These are phyloP conservation scores for Mrakia gelida DNA, from an alignment of 768 basidiomycete species.

Conservation along the genomic window DNA sequence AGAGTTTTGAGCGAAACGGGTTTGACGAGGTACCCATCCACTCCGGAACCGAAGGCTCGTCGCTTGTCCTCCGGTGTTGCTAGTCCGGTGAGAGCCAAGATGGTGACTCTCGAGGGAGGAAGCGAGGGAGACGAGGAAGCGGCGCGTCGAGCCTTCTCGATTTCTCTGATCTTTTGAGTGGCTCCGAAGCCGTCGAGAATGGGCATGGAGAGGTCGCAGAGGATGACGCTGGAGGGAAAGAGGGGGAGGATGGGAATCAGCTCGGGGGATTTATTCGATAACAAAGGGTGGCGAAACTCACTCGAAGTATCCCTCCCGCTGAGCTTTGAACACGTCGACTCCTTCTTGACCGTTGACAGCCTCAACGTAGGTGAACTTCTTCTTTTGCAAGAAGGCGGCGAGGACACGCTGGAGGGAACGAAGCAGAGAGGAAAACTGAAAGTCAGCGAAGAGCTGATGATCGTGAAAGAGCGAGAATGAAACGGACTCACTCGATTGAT, in stretches of 20 bases:
- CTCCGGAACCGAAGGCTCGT: constrained; percentile 83
- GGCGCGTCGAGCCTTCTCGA: constrained; percentile 54
- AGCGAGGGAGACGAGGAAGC: constrained; percentile 36
- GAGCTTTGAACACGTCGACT: constrained; percentile 61
- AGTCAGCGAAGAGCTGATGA: too few species aligned
- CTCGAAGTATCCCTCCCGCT: constrained; percentile 75
- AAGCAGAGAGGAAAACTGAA: neutral
- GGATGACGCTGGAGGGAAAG: constrained; percentile 50
- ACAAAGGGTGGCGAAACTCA: constrained; percentile 47
- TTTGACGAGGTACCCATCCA: constrained; percentile 76
- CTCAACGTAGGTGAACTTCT: constrained; percentile 66
- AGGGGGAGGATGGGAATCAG: neutral
- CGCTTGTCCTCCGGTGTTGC: constrained; percentile 90
- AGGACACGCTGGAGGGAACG: neutral
- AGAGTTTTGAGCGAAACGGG: constrained; percentile 91
- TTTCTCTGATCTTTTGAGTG: constrained; percentile 70
- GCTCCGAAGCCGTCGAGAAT: constrained; percentile 88
- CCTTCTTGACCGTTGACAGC: constrained; percentile 82
- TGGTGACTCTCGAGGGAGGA: constrained; percentile 44
- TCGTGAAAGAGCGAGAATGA: neutral
- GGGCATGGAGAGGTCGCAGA: constrained; percentile 89
- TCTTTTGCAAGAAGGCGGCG: constrained; percentile 31
- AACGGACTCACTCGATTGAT: neutral
- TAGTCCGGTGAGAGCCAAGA: constrained; percentile 87
- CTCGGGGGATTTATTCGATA: neutral